Evolutionary conservation across 306 rosid species (phyloP).

Genomic region (Gastrolobium villosum): DNA sequence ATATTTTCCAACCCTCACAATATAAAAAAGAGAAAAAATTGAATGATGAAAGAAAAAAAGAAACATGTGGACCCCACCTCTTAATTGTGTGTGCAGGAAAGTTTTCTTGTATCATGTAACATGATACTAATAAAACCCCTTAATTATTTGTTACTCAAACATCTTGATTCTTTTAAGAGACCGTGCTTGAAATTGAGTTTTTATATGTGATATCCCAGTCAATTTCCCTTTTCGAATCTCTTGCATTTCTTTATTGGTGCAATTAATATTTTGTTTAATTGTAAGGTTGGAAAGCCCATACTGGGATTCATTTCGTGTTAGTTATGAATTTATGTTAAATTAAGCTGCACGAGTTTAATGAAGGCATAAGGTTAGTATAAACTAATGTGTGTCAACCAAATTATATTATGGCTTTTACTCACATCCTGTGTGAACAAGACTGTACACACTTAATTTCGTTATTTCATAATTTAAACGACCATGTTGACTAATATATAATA

Average conservation of each 20-base stretch:
- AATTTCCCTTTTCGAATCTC: neutral
- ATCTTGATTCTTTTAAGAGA: neutral
- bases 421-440: slow-evolving; percentile 45
- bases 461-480: neutral
- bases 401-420: slow-evolving; percentile 5
- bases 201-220: neutral
- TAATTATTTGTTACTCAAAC: neutral
- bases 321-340: neutral
- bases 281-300: neutral
- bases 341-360: neutral
- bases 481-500: too few relatives aligned
- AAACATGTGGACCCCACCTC: too few relatives aligned
- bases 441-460: neutral
- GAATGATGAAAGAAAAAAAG: too few relatives aligned
- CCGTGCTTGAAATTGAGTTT: neutral
- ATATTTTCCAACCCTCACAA: too few relatives aligned
- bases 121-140: too few relatives aligned
- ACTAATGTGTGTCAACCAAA: neutral
- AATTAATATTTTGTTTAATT: neutral
- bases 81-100: too few relatives aligned
- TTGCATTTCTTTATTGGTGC: neutral
- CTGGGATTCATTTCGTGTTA: neutral
- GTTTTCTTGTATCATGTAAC: too few relatives aligned
- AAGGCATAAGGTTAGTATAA: neutral
- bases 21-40: too few relatives aligned